A percentile compares a stretch with the other conserved stretches of the same genome.
Evolutionary conservation across 2,329 filamentous ascomycete genomes (phyloP).

Genomic region (Neonectria magnoliae): DNA sequence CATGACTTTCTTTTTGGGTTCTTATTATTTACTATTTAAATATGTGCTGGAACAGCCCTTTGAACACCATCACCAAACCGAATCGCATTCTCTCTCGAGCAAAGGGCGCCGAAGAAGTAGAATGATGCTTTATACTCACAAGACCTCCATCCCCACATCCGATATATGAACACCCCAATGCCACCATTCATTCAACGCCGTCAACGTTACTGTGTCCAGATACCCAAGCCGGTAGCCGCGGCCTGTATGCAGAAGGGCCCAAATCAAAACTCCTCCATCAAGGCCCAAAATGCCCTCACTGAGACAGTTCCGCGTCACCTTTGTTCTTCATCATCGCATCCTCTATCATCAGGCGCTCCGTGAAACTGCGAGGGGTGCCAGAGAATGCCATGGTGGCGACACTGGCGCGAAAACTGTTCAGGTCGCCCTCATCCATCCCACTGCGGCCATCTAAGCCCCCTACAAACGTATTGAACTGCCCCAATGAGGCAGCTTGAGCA

Average conservation of each 20-base stretch:
- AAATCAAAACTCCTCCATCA: slow-evolving; percentile 36
- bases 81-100: slow-evolving; percentile 24
- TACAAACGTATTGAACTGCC: slow-evolving; percentile 61
- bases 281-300: slow-evolving; percentile 26
- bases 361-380: slow-evolving; percentile 59
- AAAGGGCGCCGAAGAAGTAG: slow-evolving; percentile 13
- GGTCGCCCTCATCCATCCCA: slow-evolving; percentile 57
- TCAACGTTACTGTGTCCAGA: slow-evolving; percentile 39
- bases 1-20: not conserved
- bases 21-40: slow-evolving; percentile 17
- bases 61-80: slow-evolving; percentile 17
- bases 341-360: slow-evolving; percentile 60
- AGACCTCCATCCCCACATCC: slow-evolving; percentile 19
- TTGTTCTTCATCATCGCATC: slow-evolving; percentile 51
- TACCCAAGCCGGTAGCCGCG: slow-evolving; percentile 33
- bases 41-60: slow-evolving; percentile 15
- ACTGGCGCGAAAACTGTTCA: slow-evolving; percentile 56
- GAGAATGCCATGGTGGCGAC: slow-evolving; percentile 52
- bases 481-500: slow-evolving; percentile 58
- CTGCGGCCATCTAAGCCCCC: slow-evolving; percentile 63
- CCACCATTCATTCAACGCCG: slow-evolving; percentile 43
- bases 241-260: slow-evolving; percentile 34
- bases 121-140: slow-evolving; percentile 18
- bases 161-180: slow-evolving; percentile 36
- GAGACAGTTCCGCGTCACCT: slow-evolving; percentile 32